Evolutionary conservation across 2,329 filamentous ascomycete species (phyloP), one percentile per base, ranked within the genome.

Genomic region (Xylariomycetidae sp.): DNA sequence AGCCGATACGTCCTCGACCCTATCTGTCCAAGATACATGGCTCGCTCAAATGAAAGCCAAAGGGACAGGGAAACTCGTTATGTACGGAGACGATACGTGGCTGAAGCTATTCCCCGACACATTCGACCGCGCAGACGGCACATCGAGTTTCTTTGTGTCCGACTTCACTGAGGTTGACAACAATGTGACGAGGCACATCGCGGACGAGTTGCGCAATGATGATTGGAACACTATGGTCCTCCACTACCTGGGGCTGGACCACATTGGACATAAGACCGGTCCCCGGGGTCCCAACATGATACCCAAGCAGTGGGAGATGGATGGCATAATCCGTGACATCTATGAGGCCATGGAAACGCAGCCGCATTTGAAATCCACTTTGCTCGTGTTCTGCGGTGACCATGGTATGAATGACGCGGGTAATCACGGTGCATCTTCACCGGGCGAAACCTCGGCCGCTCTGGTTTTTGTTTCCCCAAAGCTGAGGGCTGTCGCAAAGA

Each of bases 361-460:
- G 35, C 55, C 72, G 1, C 82, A 95, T 57, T 75, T 95, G 1
- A 55, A 75, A 19, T 83, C 84, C 4, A 88, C 90, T 0, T 64
- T 98, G 2, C 72, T 98, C 28, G 79, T 98, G 3, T 63, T 98
- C 6, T 87, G 82, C 36, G 92, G 92, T 35, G 93, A 98, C 50
- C 92, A 98, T 55, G 92, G 92, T n/a, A 98, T 98, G 92, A 98
- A 96, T 48, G 90, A 96, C 49, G 92, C 86, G 14, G 92, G 92
- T 3, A 96, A 96, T 47, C 92, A 98, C 56, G 92, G 92, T 19
- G 92, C 90, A 24, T 95, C 90, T 8, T 89, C 89, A 0, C 76
- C 87, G 2, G 90, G 92, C 26, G 92, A 98, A 64, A 96, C 92
- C 2, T 95, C 90, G 1, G 83, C 92, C 0, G 92, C 92, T 12